Conservation (phyloP, 2,329 filamentous ascomycete genomes). For the Arachnomyces sp. region DNA sequence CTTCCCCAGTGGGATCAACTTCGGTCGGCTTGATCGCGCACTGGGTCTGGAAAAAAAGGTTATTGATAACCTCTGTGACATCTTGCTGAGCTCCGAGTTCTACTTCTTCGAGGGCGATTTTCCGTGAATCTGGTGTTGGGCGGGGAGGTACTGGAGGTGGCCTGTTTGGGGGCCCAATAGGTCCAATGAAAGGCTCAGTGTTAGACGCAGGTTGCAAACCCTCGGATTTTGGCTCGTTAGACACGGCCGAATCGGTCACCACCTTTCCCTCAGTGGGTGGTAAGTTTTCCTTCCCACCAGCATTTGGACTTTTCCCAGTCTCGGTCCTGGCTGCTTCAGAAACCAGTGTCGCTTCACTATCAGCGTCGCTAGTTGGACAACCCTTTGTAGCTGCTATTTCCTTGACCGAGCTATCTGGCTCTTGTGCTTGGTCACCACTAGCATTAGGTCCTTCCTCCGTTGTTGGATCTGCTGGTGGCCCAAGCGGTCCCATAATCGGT, state of each 20-base stretch:
- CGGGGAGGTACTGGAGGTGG: constrained; percentile 54
- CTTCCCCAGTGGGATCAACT: constrained; percentile 60
- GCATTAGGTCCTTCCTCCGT: constrained; percentile 6
- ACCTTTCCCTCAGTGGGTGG: constrained; percentile 19
- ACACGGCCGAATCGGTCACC: constrained; percentile 11
- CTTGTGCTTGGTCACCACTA: constrained; percentile 1
- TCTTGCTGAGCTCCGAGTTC: constrained; percentile 73
- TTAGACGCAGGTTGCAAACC: no score
- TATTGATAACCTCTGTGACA: constrained; percentile 90
- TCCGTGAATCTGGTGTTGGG: constrained; percentile 29
- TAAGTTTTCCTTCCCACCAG: constrained; percentile 34
- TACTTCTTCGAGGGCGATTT: constrained; percentile 40
- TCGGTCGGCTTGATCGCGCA: constrained; percentile 71
- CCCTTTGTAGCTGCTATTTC: constrained; percentile 18
- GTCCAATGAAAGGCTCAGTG: constrained; percentile 2
- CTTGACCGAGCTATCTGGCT: constrained; percentile 18
- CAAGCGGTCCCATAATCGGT: constrained; percentile 39
- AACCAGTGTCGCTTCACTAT: constrained; percentile 30
- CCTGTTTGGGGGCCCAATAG: constrained; percentile 33
- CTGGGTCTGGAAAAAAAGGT: constrained; percentile 82
- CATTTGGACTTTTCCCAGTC: constrained; percentile 9
- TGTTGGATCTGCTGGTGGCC: constrained; percentile 27
- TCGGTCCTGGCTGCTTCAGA: constrained; percentile 19
- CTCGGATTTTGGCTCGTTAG: no score
- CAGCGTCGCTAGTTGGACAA: constrained; percentile 20